Evolutionary conservation across 2,329 filamentous ascomycete genomes (phyloP).

Genomic region (Phialemonium atrogriseum): DNA sequence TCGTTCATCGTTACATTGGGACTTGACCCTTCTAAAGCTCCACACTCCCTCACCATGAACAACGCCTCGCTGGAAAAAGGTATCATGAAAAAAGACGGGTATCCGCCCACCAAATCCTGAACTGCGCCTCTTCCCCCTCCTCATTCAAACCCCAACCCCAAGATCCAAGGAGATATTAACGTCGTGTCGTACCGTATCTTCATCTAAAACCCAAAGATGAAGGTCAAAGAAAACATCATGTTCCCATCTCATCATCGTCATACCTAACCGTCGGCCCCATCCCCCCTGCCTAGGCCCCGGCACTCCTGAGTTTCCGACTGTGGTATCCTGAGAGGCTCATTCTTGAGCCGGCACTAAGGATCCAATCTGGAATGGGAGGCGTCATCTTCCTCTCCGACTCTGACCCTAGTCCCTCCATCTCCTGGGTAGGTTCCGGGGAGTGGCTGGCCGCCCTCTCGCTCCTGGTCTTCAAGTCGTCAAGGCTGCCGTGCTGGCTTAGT

Average conservation of each 20-base stretch:
- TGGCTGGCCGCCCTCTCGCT: constrained; percentile 11
- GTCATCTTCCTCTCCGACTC: constrained; percentile 41
- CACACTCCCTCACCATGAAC: too few species aligned
- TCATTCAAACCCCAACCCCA: too few species aligned
- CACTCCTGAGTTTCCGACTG: constrained; percentile 24
- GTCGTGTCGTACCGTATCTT: too few species aligned
- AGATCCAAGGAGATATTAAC: too few species aligned
- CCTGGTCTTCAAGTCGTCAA: constrained; percentile 33
- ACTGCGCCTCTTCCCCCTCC: too few species aligned
- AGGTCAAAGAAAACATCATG: too few species aligned
- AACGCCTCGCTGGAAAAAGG: too few species aligned
- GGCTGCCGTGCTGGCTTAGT: constrained; percentile 39
- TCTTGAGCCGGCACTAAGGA: constrained; percentile 44
- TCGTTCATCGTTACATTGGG: too few species aligned
- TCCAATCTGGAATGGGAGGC: constrained; percentile 54
- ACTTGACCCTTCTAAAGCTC: too few species aligned
- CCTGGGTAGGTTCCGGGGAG: constrained; percentile 14
- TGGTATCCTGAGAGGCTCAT: constrained; percentile 40
- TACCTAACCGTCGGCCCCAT: constrained; percentile 13
- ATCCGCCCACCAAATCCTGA: too few species aligned
- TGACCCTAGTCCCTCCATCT: constrained; percentile 9
- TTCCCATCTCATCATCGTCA: constrained; percentile 9
- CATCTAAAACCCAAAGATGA: too few species aligned
- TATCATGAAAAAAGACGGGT: too few species aligned
- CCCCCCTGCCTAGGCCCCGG: constrained; percentile 13